Base-by-base conservation (phyloP, 768 basidiomycete genomes). In the Tricholoma terreum region DNA sequence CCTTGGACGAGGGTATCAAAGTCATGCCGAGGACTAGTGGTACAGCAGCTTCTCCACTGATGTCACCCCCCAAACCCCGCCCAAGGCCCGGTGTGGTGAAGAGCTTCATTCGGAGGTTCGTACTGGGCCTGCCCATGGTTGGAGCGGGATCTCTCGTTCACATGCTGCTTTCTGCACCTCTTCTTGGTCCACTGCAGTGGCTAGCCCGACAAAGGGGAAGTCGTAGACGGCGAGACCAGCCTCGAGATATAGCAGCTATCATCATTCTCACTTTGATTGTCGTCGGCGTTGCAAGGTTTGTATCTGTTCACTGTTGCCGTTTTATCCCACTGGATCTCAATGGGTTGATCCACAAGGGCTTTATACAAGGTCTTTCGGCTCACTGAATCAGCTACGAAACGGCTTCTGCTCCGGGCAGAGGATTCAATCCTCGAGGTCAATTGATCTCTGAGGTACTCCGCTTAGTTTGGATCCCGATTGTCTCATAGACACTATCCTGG, bases 361-460 rank as follows among this genome's bases (percentile, higher is more conserved):
- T 65, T 92, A 30, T 82, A 80, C 65, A 80, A 87, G 60, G 86
- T 92, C 2, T 92, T 90, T 67, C 71, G 75, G 54, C 65, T 86
- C 31, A 91, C 88, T 1, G 78, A 87, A 65, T 74, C 66, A 34
- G 64, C 81, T 31, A 80, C 86, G 1, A 84, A 86, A 64, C 78
- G 83, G 21, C 54, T 87, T 19, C 75, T 92, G 33, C 74, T 84
- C 8, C 82, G 86, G 31, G 90, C 90, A 4, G 90, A 92, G 66
- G 86, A 90, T 68, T 86, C 84, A 2, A 92, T 92, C 58, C 73
- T 92, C 34, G 90, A 92, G 70, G 90, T 92, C 52, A 79, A 78
- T 60, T 83, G 69, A 75, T 14, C 15, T 17, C 7, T 15, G n/a
- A 46, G 22, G 27, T 17, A 48, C 7, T 48, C 9, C 8, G 30